Conservation (phyloP, 345 rosid genomes). For the Pugionium dolabratum region DNA sequence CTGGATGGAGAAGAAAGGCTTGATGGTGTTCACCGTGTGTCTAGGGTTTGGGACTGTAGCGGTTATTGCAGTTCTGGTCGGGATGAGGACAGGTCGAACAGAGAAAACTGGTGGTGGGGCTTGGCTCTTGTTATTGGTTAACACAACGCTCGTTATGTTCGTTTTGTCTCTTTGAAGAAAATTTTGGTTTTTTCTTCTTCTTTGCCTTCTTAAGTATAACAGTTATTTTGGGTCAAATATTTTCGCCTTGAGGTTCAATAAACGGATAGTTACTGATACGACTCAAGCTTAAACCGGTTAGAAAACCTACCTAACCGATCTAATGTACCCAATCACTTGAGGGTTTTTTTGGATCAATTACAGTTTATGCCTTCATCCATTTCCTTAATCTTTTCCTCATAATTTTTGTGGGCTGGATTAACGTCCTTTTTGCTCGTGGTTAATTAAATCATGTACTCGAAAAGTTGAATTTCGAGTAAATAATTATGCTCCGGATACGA, state of each 20-base stretch:
- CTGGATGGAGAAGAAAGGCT: conserved; percentile 80
- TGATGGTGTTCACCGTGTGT: conserved; percentile 61
- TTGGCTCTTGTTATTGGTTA: conserved; percentile 39
- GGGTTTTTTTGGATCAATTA: no score
- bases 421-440: no score
- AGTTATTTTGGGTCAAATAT: no score
- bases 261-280: not conserved
- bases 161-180: conserved; percentile 43
- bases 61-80: conserved; percentile 32
- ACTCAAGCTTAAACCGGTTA: no score
- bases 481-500: no score
- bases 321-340: no score
- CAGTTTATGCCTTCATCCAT: no score
- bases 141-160: conserved; percentile 36
- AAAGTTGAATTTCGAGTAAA: no score
- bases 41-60: conserved; percentile 59
- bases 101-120: conserved; percentile 32
- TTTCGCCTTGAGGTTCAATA: not conserved
- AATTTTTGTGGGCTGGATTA: no score
- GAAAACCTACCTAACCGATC: not conserved
- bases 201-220: not conserved
- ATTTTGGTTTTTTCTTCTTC: conserved; percentile 22
- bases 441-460: no score
- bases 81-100: conserved; percentile 30
- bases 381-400: no score